phyloP scores from a whole-genome alignment of 139 green algal genomes.

The Picochlorum sp. region DNA sequence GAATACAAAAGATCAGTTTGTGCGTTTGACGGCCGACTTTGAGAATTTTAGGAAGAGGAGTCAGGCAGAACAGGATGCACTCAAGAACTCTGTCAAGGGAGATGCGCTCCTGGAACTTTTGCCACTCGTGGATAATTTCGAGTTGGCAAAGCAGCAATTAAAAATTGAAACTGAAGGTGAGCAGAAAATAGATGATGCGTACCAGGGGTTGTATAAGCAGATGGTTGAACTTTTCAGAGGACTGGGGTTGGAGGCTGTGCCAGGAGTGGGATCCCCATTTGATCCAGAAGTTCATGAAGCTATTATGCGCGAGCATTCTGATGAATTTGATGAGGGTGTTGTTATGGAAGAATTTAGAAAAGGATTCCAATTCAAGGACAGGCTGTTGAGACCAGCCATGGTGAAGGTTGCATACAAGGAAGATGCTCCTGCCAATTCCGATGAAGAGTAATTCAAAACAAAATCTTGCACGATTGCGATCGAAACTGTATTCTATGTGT shows the following conservation, averaged over 20 bases:
- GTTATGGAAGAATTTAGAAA: constrained; percentile 90
- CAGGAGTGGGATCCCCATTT: constrained; percentile 76
- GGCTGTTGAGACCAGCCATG: constrained; percentile 91
- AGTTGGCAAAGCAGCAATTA: constrained; percentile 70
- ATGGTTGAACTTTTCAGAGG: constrained; percentile 84
- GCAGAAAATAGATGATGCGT: constrained; percentile 82
- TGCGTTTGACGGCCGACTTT: constrained; percentile 93
- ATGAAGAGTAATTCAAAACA: not conserved
- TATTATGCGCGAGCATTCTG: constrained; percentile 81
- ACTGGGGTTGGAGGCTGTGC: constrained; percentile 76
- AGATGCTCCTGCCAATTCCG: not conserved
- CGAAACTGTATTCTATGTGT: not conserved
- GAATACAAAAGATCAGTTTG: constrained; percentile 62
- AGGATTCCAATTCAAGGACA: constrained; percentile 79
- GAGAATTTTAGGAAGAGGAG: constrained; percentile 97
- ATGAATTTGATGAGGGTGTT: constrained; percentile 65
- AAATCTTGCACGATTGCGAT: not conserved
- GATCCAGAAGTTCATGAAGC: constrained; percentile 93
- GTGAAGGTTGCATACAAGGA: constrained; percentile 74
- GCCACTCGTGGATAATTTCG: constrained; percentile 94
- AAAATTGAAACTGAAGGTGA: constrained; percentile 87
- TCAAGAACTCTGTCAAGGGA: constrained; percentile 48
- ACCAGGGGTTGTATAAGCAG: constrained; percentile 91
- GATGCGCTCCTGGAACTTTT: constrained; percentile 73
- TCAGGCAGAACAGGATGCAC: constrained; percentile 60